phyloP scores from a whole-genome alignment of 176 grass and related monocot species.

The Phragmites australis region DNA sequence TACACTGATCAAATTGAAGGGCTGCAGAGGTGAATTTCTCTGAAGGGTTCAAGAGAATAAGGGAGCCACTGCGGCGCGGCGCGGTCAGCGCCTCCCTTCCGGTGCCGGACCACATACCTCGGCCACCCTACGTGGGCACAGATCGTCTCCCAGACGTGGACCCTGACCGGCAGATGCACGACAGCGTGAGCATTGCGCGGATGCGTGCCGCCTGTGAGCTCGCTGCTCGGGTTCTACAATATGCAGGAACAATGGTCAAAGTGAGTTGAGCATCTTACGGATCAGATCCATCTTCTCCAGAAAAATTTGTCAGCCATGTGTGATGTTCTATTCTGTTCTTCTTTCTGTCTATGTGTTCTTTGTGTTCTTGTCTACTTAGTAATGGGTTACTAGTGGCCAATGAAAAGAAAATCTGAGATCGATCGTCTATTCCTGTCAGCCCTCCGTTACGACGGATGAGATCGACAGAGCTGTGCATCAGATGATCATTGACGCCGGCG shows the following conservation, averaged over 20 bases:
- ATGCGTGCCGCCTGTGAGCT: constrained; percentile 72
- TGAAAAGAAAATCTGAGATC: neutral
- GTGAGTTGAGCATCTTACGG: constrained; percentile 40
- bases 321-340: neutral
- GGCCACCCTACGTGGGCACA: constrained; percentile 59
- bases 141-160: constrained; percentile 57
- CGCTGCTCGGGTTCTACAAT: constrained; percentile 73
- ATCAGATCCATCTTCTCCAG: neutral
- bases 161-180: constrained; percentile 64
- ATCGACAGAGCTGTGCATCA: constrained; percentile 91
- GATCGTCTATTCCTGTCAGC: constrained; percentile 36
- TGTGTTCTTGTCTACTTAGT: neutral
- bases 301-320: neutral
- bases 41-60: constrained; percentile 24
- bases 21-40: constrained; percentile 36
- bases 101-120: constrained; percentile 65
- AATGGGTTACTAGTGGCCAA: neutral
- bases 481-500: constrained; percentile 80
- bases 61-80: constrained; percentile 58
- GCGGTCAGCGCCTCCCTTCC: constrained; percentile 50
- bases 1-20: constrained; percentile 46
- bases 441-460: constrained; percentile 77
- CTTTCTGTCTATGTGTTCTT: neutral
- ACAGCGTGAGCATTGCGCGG: constrained; percentile 52
- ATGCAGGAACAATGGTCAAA: constrained; percentile 67